Conservation (phyloP, 169 alveolate genomes). For the Cryptosporidium sp. region DNA sequence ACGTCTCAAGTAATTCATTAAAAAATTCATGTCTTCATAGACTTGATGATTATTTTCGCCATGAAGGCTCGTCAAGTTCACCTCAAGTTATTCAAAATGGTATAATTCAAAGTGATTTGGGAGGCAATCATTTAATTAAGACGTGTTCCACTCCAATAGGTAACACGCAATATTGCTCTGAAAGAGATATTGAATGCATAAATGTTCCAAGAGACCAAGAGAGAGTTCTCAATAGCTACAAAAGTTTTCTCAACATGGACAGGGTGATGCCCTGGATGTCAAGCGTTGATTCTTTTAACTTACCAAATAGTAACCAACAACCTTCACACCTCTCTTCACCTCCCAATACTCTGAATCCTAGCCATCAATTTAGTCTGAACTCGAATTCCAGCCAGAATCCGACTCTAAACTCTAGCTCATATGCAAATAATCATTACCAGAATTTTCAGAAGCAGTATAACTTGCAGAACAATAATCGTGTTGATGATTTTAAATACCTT, state of each 20-base stretch:
- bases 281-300: slow-evolving; percentile 6
- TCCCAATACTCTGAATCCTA: not conserved
- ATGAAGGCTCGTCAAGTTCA: slow-evolving; percentile 15
- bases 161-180: not conserved
- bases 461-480: not conserved
- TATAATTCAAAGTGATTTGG: not conserved
- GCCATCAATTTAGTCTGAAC: not conserved
- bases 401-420: not conserved
- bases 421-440: not conserved
- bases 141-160: not conserved
- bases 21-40: slow-evolving; percentile 37
- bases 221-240: slow-evolving; percentile 34
- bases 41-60: slow-evolving; percentile 45
- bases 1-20: slow-evolving; percentile 4
- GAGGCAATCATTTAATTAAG: not conserved
- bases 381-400: not conserved
- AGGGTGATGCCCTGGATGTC: slow-evolving; percentile 71
- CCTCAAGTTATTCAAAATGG: slow-evolving; percentile 1
- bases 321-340: not conserved
- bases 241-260: slow-evolving; percentile 35
- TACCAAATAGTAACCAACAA: not conserved
- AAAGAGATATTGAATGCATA: not conserved
- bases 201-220: not conserved
- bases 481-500: not conserved
- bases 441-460: not conserved